phyloP scores from a whole-genome alignment of 140 eudicot species.

The Flaveria floridana region DNA sequence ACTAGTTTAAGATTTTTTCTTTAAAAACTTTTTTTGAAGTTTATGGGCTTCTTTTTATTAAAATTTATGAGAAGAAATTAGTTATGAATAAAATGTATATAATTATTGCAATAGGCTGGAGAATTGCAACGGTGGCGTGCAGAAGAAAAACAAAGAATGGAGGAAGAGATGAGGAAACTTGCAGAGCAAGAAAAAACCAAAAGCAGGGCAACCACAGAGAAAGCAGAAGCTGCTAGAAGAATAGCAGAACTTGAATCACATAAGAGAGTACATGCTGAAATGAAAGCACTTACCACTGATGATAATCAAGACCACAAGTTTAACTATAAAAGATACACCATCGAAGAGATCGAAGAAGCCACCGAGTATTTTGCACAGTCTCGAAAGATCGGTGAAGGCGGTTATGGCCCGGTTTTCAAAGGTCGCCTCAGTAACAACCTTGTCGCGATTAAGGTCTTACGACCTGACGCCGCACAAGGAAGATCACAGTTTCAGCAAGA shows the following conservation, averaged over 20 bases:
- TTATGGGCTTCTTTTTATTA: too few relatives aligned
- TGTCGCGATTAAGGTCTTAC: slow-evolving; percentile 54
- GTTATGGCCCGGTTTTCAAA: slow-evolving; percentile 63
- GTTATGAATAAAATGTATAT: too few relatives aligned
- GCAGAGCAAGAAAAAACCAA: slow-evolving; percentile 40
- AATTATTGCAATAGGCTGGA: slow-evolving; percentile 40
- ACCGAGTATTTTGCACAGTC: slow-evolving; percentile 42
- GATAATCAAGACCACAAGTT: slow-evolving; percentile 11
- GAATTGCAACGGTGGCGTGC: slow-evolving; percentile 62
- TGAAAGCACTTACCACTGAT: slow-evolving; percentile 31
- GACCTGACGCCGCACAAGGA: slow-evolving; percentile 54
- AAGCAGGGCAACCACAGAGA: slow-evolving; percentile 35
- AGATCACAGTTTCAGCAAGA: slow-evolving; percentile 49
- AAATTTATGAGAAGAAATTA: too few relatives aligned
- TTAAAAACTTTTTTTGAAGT: too few relatives aligned
- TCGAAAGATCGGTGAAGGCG: slow-evolving; percentile 59
- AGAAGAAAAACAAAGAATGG: slow-evolving; percentile 27
- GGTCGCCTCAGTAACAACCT: slow-evolving; percentile 43
- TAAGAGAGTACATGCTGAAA: slow-evolving; percentile 41
- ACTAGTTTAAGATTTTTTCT: too few relatives aligned
- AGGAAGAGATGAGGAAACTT: slow-evolving; percentile 43
- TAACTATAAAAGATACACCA: slow-evolving; percentile 41
- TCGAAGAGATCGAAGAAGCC: slow-evolving; percentile 55
- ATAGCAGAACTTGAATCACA: slow-evolving; percentile 45
- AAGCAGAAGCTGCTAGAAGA: slow-evolving; percentile 49